These are phyloP conservation scores for Hebeloma cylindrosporum DNA, from an alignment of 768 basidiomycete genomes.

Conservation along the genomic window DNA sequence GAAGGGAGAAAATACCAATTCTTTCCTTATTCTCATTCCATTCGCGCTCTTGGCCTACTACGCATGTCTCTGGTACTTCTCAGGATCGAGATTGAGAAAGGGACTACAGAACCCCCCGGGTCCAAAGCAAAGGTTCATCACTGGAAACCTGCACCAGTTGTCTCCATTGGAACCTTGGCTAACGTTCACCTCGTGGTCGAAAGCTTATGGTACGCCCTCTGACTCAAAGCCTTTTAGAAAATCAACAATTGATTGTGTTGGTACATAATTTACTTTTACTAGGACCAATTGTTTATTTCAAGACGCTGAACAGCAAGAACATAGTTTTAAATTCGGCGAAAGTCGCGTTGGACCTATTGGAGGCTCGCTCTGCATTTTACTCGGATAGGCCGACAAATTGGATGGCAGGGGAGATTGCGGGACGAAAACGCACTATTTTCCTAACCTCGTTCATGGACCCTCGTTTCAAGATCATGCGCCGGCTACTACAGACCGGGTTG, in stretches of 20 bases:
- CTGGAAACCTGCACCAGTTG: slow-evolving; percentile 28
- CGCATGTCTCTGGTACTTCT: slow-evolving; percentile 6
- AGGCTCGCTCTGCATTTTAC: slow-evolving; percentile 46
- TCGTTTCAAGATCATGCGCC: slow-evolving; percentile 37
- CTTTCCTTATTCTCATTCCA: not conserved
- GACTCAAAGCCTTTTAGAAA: too few relatives aligned
- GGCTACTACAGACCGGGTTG: slow-evolving; percentile 37
- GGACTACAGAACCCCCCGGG: slow-evolving; percentile 27
- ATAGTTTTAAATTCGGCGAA: slow-evolving; percentile 48
- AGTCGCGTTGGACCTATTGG: slow-evolving; percentile 46
- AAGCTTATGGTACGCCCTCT: slow-evolving; percentile 19
- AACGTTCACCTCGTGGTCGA: slow-evolving; percentile 18
- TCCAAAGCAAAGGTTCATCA: slow-evolving; percentile 21
- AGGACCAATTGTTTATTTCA: slow-evolving; percentile 44
- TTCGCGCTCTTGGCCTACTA: slow-evolving; percentile 6
- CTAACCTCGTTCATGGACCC: slow-evolving; percentile 28
- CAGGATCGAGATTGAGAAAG: not conserved
- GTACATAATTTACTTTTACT: too few relatives aligned
- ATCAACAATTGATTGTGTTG: too few relatives aligned
- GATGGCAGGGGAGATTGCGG: slow-evolving; percentile 33
- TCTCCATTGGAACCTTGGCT: slow-evolving; percentile 20
- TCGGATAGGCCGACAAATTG: slow-evolving; percentile 43
- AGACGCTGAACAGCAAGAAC: slow-evolving; percentile 35
- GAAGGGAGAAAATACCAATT: too few relatives aligned
- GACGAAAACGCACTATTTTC: slow-evolving; percentile 32